Evolutionary conservation across 805 yeast genomes (phyloP).

Genomic region (Yarrowia yakushimensis): DNA sequence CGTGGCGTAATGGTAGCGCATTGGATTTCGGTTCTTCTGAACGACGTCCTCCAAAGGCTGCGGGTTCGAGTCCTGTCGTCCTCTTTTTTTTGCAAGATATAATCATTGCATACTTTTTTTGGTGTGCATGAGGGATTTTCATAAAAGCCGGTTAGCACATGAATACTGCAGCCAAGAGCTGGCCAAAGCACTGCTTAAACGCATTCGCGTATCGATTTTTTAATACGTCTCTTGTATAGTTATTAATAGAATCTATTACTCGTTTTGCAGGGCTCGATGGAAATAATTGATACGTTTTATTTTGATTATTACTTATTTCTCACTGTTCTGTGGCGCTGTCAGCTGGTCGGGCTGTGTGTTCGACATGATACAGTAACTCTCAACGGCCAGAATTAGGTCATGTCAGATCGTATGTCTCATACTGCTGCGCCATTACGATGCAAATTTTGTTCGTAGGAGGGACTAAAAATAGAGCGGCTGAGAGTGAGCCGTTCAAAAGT

Average conservation of each 20-base stretch:
- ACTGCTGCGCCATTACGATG: conserved; percentile 8
- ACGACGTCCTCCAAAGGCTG: conserved; percentile 18
- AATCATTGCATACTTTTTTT: no score
- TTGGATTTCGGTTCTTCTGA: conserved; percentile 14
- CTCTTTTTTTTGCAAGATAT: conserved; percentile 7
- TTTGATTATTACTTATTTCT: no score
- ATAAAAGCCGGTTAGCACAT: background rate
- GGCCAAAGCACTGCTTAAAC: background rate
- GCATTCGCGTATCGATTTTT: background rate
- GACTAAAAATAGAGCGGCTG: background rate
- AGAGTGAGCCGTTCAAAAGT: background rate
- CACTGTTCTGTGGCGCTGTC: background rate
- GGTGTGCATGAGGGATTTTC: background rate
- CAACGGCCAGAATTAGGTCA: background rate
- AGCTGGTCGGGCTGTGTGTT: background rate
- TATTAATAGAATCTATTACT: background rate
- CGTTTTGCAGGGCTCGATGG: no score
- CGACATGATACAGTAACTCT: background rate
- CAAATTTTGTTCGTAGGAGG: background rate
- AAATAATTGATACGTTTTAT: no score
- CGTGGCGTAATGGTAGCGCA: conserved; percentile 18
- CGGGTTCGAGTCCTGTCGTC: conserved; percentile 21
- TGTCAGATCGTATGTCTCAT: conserved; percentile 1
- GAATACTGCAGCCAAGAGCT: conserved; percentile 1
- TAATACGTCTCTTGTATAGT: background rate